These are phyloP conservation scores for Heimioporus sp. DNA, from an alignment of 768 basidiomycete genomes.

Conservation along the genomic window DNA sequence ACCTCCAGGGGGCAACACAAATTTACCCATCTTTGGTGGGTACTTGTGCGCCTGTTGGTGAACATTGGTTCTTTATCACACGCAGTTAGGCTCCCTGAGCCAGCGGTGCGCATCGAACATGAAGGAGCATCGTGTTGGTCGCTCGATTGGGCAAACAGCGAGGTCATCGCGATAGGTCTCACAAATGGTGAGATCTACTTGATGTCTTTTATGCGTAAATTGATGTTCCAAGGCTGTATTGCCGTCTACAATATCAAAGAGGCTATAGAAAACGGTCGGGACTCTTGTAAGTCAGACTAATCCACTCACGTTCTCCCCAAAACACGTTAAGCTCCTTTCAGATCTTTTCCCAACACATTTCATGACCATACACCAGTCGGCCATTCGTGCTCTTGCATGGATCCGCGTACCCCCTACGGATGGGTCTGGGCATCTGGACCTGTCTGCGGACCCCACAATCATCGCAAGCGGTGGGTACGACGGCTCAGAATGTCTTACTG, in stretches of 20 bases:
- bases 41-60: background rate
- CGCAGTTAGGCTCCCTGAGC: constrained; percentile 58
- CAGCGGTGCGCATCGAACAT: constrained; percentile 69
- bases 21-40: constrained; percentile 51
- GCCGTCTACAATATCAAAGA: constrained; percentile 55
- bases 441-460: constrained; percentile 62
- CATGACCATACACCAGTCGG: constrained; percentile 72
- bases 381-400: constrained; percentile 76
- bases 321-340: background rate
- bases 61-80: background rate
- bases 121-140: constrained; percentile 76
- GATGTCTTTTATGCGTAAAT: background rate
- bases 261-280: constrained; percentile 34
- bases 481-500: constrained; percentile 71
- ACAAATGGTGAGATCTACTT: constrained; percentile 60
- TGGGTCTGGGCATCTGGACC: constrained; percentile 43
- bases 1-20: constrained; percentile 23
- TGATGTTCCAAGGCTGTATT: constrained; percentile 43
- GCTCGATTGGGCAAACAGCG: constrained; percentile 90
- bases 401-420: constrained; percentile 60
- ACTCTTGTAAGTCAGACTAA: constrained; percentile 27
- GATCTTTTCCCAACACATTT: constrained; percentile 68
- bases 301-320: background rate
- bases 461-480: constrained; percentile 81
- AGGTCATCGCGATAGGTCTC: constrained; percentile 76